Conservation (phyloP, 1,284 basidiomycete genomes). For the Ceratobasidium sp. region DNA sequence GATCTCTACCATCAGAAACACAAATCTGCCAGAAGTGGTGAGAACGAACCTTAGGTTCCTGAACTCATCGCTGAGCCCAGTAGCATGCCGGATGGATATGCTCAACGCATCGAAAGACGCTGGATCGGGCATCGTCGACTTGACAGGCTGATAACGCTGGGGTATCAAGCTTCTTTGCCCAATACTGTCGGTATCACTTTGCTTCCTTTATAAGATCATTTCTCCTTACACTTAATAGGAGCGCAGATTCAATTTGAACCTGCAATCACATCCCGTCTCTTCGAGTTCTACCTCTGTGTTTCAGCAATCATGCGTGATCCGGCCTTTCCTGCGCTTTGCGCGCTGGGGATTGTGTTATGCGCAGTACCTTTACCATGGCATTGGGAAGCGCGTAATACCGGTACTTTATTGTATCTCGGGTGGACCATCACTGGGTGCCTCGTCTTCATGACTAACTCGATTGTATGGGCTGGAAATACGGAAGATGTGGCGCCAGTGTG, state of each 20-base stretch:
- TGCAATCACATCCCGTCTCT: not conserved
- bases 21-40: too few relatives aligned
- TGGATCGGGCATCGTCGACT: too few relatives aligned
- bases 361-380: conserved; percentile 73
- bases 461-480: conserved; percentile 74
- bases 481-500: conserved; percentile 71
- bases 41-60: too few relatives aligned
- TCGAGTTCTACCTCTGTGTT: not conserved
- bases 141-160: too few relatives aligned
- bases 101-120: too few relatives aligned
- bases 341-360: conserved; percentile 65
- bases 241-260: not conserved
- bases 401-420: conserved; percentile 73
- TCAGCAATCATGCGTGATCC: conserved; percentile 21
- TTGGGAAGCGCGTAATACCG: conserved; percentile 70
- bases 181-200: too few relatives aligned
- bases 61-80: too few relatives aligned
- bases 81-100: too few relatives aligned
- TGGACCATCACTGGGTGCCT: conserved; percentile 72
- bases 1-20: too few relatives aligned
- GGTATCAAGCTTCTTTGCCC: too few relatives aligned
- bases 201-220: too few relatives aligned
- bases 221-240: not conserved
- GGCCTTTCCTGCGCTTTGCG: conserved; percentile 58
- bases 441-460: conserved; percentile 71